These are phyloP conservation scores for Colletotrichum paranaense DNA, from an alignment of 2,329 filamentous ascomycete species.

Conservation along the genomic window DNA sequence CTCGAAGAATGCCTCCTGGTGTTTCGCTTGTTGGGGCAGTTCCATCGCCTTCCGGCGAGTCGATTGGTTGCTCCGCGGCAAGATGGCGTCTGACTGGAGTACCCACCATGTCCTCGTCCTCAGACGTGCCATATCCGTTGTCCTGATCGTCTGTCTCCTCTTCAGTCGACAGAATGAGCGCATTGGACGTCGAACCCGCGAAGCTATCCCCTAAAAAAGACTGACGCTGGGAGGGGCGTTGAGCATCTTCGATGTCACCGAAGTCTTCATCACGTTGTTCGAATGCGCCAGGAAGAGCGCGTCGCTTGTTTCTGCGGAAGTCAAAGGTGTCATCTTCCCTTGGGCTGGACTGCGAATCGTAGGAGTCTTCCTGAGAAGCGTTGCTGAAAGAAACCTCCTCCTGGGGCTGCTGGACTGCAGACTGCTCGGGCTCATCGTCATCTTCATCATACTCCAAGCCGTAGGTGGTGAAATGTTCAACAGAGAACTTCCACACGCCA, in stretches of 20 bases:
- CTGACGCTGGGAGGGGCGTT: slow-evolving; percentile 59
- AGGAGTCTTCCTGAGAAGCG: slow-evolving; percentile 38
- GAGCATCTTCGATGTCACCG: slow-evolving; percentile 53
- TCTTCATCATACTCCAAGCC: slow-evolving; percentile 86
- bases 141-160: slow-evolving; percentile 72
- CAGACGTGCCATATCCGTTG: slow-evolving; percentile 80
- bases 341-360: slow-evolving; percentile 49
- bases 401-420: neutral
- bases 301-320: slow-evolving; percentile 58
- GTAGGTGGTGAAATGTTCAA: slow-evolving; percentile 98
- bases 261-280: slow-evolving; percentile 68
- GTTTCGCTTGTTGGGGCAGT: slow-evolving; percentile 59
- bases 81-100: slow-evolving; percentile 79
- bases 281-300: slow-evolving; percentile 82
- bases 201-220: slow-evolving; percentile 96
- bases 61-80: slow-evolving; percentile 75
- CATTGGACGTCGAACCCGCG: slow-evolving; percentile 80
- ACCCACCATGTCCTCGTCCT: slow-evolving; percentile 81
- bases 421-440: slow-evolving; percentile 62
- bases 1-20: slow-evolving; percentile 71
- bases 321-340: slow-evolving; percentile 67
- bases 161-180: slow-evolving; percentile 68
- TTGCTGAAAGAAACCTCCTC: neutral
- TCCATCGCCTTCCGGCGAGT: slow-evolving; percentile 63
- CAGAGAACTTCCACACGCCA: slow-evolving; percentile 90